Percentiles rank a stretch among this genome's conserved stretches.
Evolutionary conservation across 768 basidiomycete genomes (phyloP).

Genomic region (Harrya chromipes): DNA sequence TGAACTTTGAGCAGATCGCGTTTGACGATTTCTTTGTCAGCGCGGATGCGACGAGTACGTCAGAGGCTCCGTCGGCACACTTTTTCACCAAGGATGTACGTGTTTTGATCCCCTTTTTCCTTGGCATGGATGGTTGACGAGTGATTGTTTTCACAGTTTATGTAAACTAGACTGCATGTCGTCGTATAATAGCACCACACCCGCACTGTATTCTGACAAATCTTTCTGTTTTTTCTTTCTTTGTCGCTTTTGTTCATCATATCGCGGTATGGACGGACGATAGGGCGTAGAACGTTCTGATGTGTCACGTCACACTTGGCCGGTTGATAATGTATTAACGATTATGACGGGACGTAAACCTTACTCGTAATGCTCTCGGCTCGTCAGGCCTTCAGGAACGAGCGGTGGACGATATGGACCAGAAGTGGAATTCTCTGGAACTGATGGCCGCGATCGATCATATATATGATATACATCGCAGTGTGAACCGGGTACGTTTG

Average conservation of each 20-base stretch:
- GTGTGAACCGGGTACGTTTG: neutral
- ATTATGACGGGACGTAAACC: neutral
- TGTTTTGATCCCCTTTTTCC: constrained; percentile 12
- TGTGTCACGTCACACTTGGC: neutral
- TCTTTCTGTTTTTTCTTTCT: neutral
- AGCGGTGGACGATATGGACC: neutral
- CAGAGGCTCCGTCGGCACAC: constrained; percentile 23
- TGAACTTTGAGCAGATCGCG: constrained; percentile 24
- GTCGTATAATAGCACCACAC: neutral
- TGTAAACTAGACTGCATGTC: constrained; percentile 12
- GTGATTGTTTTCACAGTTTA: constrained; percentile 13
- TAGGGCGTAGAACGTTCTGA: constrained; percentile 12
- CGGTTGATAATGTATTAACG: neutral
- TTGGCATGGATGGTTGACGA: constrained; percentile 9
- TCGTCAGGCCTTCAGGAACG: constrained; percentile 6
- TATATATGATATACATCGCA: constrained; percentile 1
- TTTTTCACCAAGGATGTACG: constrained; percentile 31
- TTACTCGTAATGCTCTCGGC: neutral
- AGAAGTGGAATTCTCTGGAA: neutral
- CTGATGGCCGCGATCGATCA: no score
- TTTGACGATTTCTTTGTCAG: constrained; percentile 26
- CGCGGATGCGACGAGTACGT: constrained; percentile 8
- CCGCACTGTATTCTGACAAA: neutral
- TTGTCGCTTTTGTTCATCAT: neutral
- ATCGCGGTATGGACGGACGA: neutral